Base-by-base conservation (phyloP, 805 yeast genomes). In the Myxozyma udenii region DNA sequence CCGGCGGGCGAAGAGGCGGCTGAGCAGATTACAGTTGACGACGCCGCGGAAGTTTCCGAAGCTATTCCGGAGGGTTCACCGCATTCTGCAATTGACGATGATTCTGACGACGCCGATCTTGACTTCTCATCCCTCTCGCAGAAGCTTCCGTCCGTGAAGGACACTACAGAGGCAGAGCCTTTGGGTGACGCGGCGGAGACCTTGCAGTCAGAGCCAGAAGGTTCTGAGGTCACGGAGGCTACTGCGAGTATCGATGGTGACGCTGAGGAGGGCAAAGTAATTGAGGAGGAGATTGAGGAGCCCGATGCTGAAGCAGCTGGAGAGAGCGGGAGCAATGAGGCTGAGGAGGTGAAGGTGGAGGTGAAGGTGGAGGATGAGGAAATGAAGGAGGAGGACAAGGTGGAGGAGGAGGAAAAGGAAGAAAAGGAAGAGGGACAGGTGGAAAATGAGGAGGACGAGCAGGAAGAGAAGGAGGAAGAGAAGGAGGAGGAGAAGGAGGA, bases 211-310 rank as follows among this genome's bases (percentile, higher is more conserved):
- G 43, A 23, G 24, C 19, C 14, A 4, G 22, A 40, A 40, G 43
- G 16, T n/a, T 16, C 32, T 21, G 41, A 4, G n/a, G 41, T 4
- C 14, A 16, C 4, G n/a, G 23, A 5, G 6, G 5, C 41, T 38
- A 24, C n/a, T 12, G 41, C 4, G 14, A 5, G 24, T 14, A 16
- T 6, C 24, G 26, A 38, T 5, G 21, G 4, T 5, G 41, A 38
- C 4, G 26, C 24, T n/a, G 45, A 26, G 23, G n/a, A 19, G 24
- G 21, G 3, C 16, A 24, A 26, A 7, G 26, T n/a, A 30, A 22
- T 16, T 33, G 46, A 43, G 28, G 40, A 33, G 37, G 40, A 3
- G n/a, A n/a, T n/a, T 19, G 32, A 14, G 9, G 40, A 32, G 46
- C 9, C 40, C 19, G 23, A 6, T 9, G 32, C 5, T 6, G 43